phyloP scores from a whole-genome alignment of 2,329 filamentous ascomycete species.

The Fusarium algeriense region DNA sequence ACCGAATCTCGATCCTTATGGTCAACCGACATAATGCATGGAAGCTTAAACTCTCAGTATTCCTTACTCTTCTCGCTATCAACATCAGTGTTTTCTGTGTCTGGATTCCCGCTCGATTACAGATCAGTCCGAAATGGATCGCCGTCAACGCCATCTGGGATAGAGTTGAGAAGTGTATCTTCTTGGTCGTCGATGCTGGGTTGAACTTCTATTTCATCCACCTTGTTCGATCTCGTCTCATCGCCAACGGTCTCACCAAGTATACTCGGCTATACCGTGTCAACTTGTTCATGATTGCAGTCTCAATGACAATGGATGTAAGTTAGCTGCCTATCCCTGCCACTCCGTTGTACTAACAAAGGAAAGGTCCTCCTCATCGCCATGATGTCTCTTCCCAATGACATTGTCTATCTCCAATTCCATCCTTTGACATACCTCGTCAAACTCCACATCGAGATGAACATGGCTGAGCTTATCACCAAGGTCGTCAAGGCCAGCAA shows the following conservation, averaged over 20 bases:
- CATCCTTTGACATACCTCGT: conserved; percentile 65
- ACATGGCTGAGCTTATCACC: conserved; percentile 65
- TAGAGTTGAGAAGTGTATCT: conserved; percentile 64
- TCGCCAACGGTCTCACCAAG: conserved; percentile 62
- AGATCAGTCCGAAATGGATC: conserved; percentile 57
- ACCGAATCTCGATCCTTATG: conserved; percentile 63
- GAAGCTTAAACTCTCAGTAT: conserved; percentile 58
- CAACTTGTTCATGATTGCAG: conserved; percentile 49
- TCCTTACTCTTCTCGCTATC: conserved; percentile 60
- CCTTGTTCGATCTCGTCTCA: conserved; percentile 60
- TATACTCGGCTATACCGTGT: conserved; percentile 60
- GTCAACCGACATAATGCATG: conserved; percentile 53
- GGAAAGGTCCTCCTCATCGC: conserved; percentile 46
- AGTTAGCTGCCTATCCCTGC: rapidly evolving
- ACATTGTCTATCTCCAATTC: conserved; percentile 58
- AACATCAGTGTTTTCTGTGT: conserved; percentile 67
- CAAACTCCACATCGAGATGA: conserved; percentile 67
- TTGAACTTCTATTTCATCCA: conserved; percentile 66
- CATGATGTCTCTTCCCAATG: conserved; percentile 50
- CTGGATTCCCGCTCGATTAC: conserved; percentile 66
- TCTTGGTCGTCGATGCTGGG: conserved; percentile 61
- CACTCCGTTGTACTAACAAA: neutral
- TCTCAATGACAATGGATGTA: conserved; percentile 51
- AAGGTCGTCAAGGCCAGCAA: conserved; percentile 52
- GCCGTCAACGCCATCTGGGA: conserved; percentile 65